A percentile compares a stretch with the other conserved stretches of the same genome.
These are phyloP conservation scores for Podospora pseudopauciseta DNA, from an alignment of 495 filamentous ascomycete species.

Conservation along the genomic window DNA sequence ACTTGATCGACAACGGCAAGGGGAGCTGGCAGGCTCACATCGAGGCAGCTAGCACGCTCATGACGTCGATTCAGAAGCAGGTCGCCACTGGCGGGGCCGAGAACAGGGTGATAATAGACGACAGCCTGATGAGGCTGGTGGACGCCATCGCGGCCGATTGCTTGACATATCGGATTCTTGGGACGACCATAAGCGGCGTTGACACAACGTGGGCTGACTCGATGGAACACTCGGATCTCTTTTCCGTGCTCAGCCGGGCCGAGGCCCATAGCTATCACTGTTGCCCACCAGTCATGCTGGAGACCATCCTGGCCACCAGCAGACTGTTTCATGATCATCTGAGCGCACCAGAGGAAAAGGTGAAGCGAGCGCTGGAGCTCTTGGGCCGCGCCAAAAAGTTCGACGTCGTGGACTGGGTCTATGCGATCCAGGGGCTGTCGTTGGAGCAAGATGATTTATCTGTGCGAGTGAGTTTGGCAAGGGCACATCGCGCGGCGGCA, in stretches of 20 bases:
- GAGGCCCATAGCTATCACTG: slow-evolving; percentile 48
- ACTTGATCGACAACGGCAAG: slow-evolving; percentile 54
- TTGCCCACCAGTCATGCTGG: slow-evolving; percentile 41
- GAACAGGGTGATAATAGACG: slow-evolving; percentile 21
- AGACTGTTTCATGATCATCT: slow-evolving; percentile 20
- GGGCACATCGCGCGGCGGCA: slow-evolving; percentile 45
- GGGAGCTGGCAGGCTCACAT: slow-evolving; percentile 55
- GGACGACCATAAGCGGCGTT: slow-evolving; percentile 29
- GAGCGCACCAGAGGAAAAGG: slow-evolving; percentile 15
- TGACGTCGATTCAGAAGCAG: slow-evolving; percentile 29
- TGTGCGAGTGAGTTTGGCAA: slow-evolving; percentile 42
- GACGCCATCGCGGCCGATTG: slow-evolving; percentile 46
- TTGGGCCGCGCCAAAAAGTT: slow-evolving; percentile 31
- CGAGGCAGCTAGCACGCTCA: slow-evolving; percentile 45
- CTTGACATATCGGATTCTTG: slow-evolving; percentile 43
- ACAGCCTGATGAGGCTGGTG: slow-evolving; percentile 22
- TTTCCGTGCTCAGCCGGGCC: slow-evolving; percentile 36
- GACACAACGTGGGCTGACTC: slow-evolving; percentile 12
- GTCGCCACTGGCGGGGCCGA: slow-evolving; percentile 1
- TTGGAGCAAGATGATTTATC: slow-evolving; percentile 28
- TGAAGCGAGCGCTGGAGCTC: slow-evolving; percentile 27
- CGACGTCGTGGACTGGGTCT: slow-evolving; percentile 38
- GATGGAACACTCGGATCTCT: slow-evolving; percentile 29
- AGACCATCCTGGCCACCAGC: slow-evolving; percentile 36
- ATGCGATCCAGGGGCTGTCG: slow-evolving; percentile 33